Conservation (phyloP, 257 asterid species). For the Thymus quinquecostatus region DNA sequence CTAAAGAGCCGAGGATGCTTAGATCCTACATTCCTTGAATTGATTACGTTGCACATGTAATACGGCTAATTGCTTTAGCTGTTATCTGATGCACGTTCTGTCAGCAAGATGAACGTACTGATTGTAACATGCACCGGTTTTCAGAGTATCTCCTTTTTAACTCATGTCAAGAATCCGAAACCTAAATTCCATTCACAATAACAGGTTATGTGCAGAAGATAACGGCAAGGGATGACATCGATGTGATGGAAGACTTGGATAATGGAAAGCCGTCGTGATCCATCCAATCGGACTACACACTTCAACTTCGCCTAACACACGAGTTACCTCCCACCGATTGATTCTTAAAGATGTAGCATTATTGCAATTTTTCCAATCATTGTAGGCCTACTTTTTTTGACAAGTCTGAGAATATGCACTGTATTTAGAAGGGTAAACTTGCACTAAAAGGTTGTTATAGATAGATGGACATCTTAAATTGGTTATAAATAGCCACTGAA, state of each 20-base stretch:
- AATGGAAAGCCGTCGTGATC: slow-evolving; percentile 63
- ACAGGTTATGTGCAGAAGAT: slow-evolving; percentile 96
- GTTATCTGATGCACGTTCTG: slow-evolving; percentile 5
- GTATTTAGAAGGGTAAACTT: slow-evolving; percentile 20
- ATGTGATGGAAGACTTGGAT: slow-evolving; percentile 90
- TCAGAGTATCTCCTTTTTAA: not conserved
- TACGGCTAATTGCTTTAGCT: not conserved
- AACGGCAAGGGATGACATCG: slow-evolving; percentile 72
- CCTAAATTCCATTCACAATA: slow-evolving; percentile 18
- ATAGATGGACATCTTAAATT: slow-evolving; percentile 14
- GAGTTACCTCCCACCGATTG: slow-evolving; percentile 11
- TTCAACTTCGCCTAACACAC: slow-evolving; percentile 24
- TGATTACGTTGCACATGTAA: not conserved
- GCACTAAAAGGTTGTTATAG: slow-evolving; percentile 23
- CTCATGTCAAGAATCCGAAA: slow-evolving; percentile 10
- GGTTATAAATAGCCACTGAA: slow-evolving; percentile 11
- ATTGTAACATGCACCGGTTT: not conserved
- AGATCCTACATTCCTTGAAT: not conserved
- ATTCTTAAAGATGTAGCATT: slow-evolving; percentile 23
- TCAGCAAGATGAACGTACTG: not conserved
- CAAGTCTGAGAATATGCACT: slow-evolving; percentile 2
- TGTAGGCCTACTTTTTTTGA: slow-evolving; percentile 14
- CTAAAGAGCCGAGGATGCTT: not conserved
- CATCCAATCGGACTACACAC: not conserved
- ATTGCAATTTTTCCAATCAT: slow-evolving; percentile 22